phyloP scores from a whole-genome alignment of 2,329 filamentous ascomycete genomes.

The Colletotrichum tropicicola region DNA sequence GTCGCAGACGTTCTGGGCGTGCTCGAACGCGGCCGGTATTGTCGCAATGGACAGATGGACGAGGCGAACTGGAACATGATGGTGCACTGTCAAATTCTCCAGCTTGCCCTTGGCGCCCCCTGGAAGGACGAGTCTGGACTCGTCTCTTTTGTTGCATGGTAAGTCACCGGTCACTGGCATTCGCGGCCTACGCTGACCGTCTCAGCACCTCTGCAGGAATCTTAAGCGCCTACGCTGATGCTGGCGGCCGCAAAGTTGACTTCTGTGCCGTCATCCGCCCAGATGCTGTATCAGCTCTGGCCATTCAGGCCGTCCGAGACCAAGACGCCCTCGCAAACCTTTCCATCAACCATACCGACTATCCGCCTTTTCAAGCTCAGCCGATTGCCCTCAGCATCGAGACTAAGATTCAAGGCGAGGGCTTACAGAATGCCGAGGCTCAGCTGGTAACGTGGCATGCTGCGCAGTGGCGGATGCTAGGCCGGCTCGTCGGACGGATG shows the following conservation, averaged over 20 bases:
- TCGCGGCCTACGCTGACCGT: too few species aligned
- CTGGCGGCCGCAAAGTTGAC: background rate
- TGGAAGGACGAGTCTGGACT: background rate
- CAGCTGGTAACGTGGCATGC: conserved; percentile 5
- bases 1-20: background rate
- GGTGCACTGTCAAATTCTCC: background rate
- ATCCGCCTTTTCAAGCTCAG: background rate
- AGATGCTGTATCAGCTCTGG: background rate
- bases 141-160: background rate
- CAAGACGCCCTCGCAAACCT: background rate
- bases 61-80: background rate
- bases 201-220: background rate
- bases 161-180: background rate
- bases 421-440: background rate
- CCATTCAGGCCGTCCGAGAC: background rate
- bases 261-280: background rate
- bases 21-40: background rate
- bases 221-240: background rate
- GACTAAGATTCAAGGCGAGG: conserved; percentile 10
- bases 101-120: background rate
- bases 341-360: conserved; percentile 17
- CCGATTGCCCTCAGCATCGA: conserved; percentile 6
- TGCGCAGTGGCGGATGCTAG: conserved; percentile 8
- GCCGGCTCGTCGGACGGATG: background rate
- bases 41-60: background rate